Evolutionary conservation across 2,329 filamentous ascomycete species (phyloP), one percentile per base, ranked within the genome.

Genomic region (Fusarium pininemorale): DNA sequence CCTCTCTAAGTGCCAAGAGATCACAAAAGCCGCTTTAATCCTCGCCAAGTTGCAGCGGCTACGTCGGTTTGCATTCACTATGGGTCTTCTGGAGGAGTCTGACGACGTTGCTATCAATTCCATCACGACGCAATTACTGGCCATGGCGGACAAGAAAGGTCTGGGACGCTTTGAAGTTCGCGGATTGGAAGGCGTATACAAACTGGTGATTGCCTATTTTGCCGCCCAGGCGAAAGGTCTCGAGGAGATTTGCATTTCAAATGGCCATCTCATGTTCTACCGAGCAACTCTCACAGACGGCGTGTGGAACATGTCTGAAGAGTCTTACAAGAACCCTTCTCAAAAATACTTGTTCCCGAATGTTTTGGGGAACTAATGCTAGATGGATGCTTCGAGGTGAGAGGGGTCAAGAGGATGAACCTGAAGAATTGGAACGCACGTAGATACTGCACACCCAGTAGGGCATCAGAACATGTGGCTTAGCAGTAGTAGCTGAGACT

Each of bases 381-480:
- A 20, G 42, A 12, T 20, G 16, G 42, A 1, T 24, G 11, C 2
- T 18, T 16, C 42, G 5, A 26, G 16, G 15, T 4, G 42, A 18
- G 8, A 12, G n/a, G n/a, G n/a, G 1, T n/a, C n/a, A 11, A 8
- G n/a, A 13, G 12, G 42, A 24, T 18, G 4, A 24, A 26, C 16
- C 7, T 45, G 11, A 45, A 45, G 42, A 0, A n/a, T 7, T n/a
- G 6, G 22, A 3, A n/a, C 11, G 22, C 4, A 42, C 41, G 1
- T 0, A n/a, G 41, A n/a, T 15, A 41, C 22, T 5, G 22, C 22
- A 16, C 3, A 42, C 1, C n/a, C 22, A 5, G 14, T n/a, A 1
- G 22, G 14, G 0, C 22, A 42, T 11, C 22, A 42, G 22, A 7
- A n/a, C 1, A 15, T 42, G 14, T 42, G 3, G 41, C 2, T 42